A percentile compares a stretch with the other conserved stretches of the same genome.
Evolutionary conservation across 176 grass and related monocot species (phyloP).

Genomic region (Zoysia japonica): DNA sequence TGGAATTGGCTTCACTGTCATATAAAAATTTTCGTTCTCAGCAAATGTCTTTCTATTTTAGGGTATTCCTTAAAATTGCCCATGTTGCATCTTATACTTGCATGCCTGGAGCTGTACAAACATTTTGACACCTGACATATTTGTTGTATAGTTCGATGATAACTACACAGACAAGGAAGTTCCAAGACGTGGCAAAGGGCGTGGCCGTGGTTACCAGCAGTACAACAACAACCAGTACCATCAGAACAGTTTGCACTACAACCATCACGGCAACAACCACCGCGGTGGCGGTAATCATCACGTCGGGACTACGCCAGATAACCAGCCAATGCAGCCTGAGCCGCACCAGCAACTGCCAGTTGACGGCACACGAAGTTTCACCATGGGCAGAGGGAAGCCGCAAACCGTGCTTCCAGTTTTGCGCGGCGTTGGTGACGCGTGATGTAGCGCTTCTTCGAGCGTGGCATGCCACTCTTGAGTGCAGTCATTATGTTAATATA

Average conservation of each 20-base stretch:
- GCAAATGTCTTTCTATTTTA: neutral
- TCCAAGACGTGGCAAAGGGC: slow-evolving; percentile 51
- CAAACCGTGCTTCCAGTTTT: slow-evolving; percentile 23
- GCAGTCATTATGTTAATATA: slow-evolving; percentile 31
- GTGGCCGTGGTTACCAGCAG: slow-evolving; percentile 50
- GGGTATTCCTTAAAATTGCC: neutral
- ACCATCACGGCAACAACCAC: slow-evolving; percentile 42
- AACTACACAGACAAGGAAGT: slow-evolving; percentile 51
- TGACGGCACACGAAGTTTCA: slow-evolving; percentile 80
- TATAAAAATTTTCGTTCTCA: neutral
- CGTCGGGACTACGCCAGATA: slow-evolving; percentile 49
- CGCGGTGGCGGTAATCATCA: slow-evolving; percentile 37
- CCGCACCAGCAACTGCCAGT: slow-evolving; percentile 37
- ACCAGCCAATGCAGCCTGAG: slow-evolving; percentile 40
- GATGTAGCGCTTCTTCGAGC: neutral
- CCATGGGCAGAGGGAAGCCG: slow-evolving; percentile 75
- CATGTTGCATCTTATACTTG: neutral
- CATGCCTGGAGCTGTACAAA: neutral
- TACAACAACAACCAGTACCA: slow-evolving; percentile 37
- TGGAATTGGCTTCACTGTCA: no score
- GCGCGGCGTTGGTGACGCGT: slow-evolving; percentile 19
- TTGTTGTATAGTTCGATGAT: slow-evolving; percentile 58
- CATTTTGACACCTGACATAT: neutral
- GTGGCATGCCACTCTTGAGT: neutral
- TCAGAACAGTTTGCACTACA: slow-evolving; percentile 44